Evolutionary conservation across 208 protist species (phyloP).

Genomic region (Trypanosoma scelopori): DNA sequence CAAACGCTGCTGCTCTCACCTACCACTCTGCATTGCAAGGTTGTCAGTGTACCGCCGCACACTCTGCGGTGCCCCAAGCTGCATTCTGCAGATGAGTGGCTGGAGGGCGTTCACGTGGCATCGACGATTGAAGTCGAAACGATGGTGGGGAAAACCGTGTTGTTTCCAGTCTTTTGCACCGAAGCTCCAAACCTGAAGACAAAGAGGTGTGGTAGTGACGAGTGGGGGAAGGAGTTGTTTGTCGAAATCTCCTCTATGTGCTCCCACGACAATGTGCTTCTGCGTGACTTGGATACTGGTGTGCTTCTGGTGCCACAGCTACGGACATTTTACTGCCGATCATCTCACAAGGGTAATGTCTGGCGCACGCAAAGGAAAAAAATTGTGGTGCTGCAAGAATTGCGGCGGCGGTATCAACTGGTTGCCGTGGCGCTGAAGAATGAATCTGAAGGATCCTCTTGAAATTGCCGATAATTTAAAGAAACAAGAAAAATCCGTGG

Average conservation of each 20-base stretch:
- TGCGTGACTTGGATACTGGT: constrained; percentile 28
- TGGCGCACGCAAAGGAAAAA: not conserved
- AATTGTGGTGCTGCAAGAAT: constrained; percentile 13
- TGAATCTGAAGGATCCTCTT: not conserved
- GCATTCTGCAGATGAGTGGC: not conserved
- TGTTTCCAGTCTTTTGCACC: constrained; percentile 15
- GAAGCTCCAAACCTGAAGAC: not conserved
- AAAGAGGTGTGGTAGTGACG: not conserved
- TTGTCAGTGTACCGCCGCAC: not conserved
- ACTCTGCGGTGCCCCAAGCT: not conserved
- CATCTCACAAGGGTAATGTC: not conserved
- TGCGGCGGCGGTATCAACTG: constrained; percentile 10
- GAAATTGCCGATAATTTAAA: not conserved
- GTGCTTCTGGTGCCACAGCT: constrained; percentile 19
- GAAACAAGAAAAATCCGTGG: not conserved
- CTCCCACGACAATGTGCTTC: constrained; percentile 29
- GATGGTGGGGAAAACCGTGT: not conserved
- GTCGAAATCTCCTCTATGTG: constrained; percentile 38
- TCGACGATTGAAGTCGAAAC: constrained; percentile 16
- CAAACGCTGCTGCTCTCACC: not conserved
- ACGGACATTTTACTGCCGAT: not conserved
- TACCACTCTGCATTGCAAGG: constrained; percentile 9
- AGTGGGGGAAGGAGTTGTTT: constrained; percentile 13
- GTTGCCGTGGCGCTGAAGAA: constrained; percentile 13
- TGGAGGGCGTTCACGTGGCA: not conserved